A percentile compares a stretch with the other conserved stretches of the same genome.
phyloP scores from a whole-genome alignment of 352 stramenopile species.

The Pythium sukuiense region DNA sequence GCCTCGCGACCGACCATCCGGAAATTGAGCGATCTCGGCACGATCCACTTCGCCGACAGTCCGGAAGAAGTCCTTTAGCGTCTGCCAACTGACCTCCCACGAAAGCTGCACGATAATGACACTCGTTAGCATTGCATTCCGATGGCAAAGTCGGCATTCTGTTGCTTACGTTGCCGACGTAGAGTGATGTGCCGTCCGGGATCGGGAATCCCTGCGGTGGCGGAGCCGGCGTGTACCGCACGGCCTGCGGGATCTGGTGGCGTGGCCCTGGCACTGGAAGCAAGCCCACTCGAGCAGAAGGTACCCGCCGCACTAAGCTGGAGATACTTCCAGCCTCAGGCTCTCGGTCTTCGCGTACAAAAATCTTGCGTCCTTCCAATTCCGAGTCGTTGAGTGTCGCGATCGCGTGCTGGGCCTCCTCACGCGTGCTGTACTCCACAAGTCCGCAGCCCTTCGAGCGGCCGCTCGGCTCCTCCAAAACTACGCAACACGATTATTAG shows the following conservation, averaged over 20 bases:
- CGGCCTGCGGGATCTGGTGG: background rate
- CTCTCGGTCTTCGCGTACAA: conserved; percentile 86
- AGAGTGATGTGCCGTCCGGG: conserved; percentile 48
- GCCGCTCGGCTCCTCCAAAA: conserved; percentile 77
- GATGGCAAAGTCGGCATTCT: background rate
- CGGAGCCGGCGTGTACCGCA: conserved; percentile 11
- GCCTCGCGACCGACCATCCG: conserved; percentile 63
- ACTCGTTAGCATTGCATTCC: conserved; percentile 36
- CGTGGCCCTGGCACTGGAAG: background rate
- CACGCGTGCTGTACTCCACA: conserved; percentile 59
- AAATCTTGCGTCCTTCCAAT: conserved; percentile 89
- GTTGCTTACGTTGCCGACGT: conserved; percentile 71
- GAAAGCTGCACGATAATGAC: conserved; percentile 63
- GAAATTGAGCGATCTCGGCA: conserved; percentile 52
- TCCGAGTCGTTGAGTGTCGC: conserved; percentile 91
- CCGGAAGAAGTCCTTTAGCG: conserved; percentile 66
- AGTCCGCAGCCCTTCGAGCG: conserved; percentile 90
- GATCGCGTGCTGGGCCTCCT: conserved; percentile 89
- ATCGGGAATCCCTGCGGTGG: background rate
- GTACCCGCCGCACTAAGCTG: conserved; percentile 43
- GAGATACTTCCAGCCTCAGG: conserved; percentile 70
- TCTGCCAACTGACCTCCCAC: conserved; percentile 67
- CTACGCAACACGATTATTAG: conserved; percentile 28
- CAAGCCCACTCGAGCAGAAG: conserved; percentile 6
- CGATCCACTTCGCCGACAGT: conserved; percentile 70